Evolutionary conservation across 2,329 filamentous ascomycete genomes (phyloP), one percentile per base, ranked within the genome.

Genomic region (Exophiala sp.): DNA sequence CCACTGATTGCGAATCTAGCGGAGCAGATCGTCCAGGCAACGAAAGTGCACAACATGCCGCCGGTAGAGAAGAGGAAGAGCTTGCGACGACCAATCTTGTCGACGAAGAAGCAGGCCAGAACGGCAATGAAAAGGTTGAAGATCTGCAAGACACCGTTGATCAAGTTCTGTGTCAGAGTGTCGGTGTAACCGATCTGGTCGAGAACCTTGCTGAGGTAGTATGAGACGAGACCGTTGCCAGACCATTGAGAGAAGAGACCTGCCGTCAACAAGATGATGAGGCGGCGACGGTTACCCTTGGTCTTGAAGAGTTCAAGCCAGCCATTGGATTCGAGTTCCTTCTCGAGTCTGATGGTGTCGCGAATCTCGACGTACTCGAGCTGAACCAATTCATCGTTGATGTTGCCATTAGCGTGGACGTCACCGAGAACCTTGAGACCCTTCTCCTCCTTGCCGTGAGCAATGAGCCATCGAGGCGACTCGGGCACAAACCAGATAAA

Each of bases 321-420:
- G 56, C 72, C 69, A 44, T 77, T 80, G 20, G 48, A 42, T 50
- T 68, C 79, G 49, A 68, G 66, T 38, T 76, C 69, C 59, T 77
- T 77, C 65, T 87, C 84, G 55, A 83, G 70, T 48, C 72, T 70
- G 52, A 87, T 79, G 10, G 83, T 85, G 64, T 84, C 78, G 63
- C 78, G 79, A 69, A 88, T 88, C 70, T 88, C 84, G 47, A 77
- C 77, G 66, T 78, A 85, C 66, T 88, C 82, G 65, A 84, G 84
- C 62, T 85, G 80, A 6, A 88, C 85, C 4, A 78, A 78, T 50
- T 69, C 66, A 34, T 72, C 69, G 8, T 71, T 58, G 16, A 65
- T 51, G 53, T 75, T 64, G 20, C 72, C 72, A 21, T 73, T 70
- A 32, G 72, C 72, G 55, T 75, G 72, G 9, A 68, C 67, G 12